These are phyloP conservation scores for Phytopythium litorale DNA, from an alignment of 352 stramenopile genomes.

Conservation along the genomic window DNA sequence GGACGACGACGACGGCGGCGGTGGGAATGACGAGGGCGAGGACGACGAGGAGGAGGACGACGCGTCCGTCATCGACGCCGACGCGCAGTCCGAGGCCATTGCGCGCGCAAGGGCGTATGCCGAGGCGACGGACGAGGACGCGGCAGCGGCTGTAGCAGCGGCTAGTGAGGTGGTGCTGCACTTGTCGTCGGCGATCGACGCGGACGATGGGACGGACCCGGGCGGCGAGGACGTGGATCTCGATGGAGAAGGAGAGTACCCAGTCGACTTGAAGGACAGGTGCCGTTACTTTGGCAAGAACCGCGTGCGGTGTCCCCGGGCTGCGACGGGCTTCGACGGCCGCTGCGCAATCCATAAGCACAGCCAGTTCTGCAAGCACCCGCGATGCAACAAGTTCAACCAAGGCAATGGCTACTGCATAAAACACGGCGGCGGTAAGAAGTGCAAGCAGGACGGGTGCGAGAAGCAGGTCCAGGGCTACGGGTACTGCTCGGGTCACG, in stretches of 20 bases:
- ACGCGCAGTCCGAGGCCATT: background rate
- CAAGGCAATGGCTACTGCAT: slow-evolving; percentile 85
- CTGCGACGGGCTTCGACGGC: slow-evolving; percentile 64
- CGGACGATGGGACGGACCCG: slow-evolving; percentile 9
- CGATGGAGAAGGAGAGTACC: slow-evolving; percentile 14
- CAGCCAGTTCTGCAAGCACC: slow-evolving; percentile 81
- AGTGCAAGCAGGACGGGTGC: slow-evolving; percentile 76
- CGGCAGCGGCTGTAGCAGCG: slow-evolving; percentile 15
- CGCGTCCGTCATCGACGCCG: background rate
- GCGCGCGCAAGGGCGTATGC: slow-evolving; percentile 8
- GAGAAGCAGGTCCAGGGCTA: slow-evolving; percentile 83
- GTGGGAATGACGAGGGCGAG: slow-evolving; percentile 11
- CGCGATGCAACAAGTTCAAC: slow-evolving; percentile 81
- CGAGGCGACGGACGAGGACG: slow-evolving; percentile 10
- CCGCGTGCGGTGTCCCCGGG: slow-evolving; percentile 56
- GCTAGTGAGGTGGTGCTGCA: slow-evolving; percentile 16
- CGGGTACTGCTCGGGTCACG: slow-evolving; percentile 80
- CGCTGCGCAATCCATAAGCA: slow-evolving; percentile 79
- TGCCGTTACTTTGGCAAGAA: slow-evolving; percentile 78
- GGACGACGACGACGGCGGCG: background rate
- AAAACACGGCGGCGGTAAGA: slow-evolving; percentile 80
- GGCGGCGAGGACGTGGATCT: background rate
- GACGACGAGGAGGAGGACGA: slow-evolving; percentile 9
- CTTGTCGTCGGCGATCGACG: slow-evolving; percentile 11
- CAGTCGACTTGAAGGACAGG: slow-evolving; percentile 30